phyloP scores from a whole-genome alignment of 1,284 basidiomycete species.

The Cronartium ribicola region DNA sequence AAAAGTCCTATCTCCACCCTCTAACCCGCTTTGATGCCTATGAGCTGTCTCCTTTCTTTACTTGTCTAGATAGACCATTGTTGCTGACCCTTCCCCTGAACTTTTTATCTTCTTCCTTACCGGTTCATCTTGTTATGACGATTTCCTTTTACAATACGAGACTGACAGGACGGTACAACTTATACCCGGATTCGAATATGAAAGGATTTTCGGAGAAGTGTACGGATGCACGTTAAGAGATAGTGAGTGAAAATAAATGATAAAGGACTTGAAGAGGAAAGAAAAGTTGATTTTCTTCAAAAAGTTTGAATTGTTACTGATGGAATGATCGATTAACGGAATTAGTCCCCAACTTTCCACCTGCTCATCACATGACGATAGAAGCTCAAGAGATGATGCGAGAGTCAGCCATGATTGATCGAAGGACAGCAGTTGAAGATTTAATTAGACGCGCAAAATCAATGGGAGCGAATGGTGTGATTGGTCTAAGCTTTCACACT shows the following conservation, averaged over 20 bases:
- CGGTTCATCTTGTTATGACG: not conserved
- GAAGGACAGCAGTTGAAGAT: not conserved
- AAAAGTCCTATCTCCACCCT: no score
- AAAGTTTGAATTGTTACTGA: no score
- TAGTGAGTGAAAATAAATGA: not conserved
- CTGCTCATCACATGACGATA: not conserved
- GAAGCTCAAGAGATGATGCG: constrained; percentile 7
- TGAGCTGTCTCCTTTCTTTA: no score
- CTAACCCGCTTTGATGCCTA: no score
- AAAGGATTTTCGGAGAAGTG: constrained; percentile 5
- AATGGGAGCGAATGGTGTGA: constrained; percentile 1
- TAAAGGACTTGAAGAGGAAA: no score
- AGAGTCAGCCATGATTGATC: not conserved
- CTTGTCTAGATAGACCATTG: no score
- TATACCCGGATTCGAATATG: not conserved
- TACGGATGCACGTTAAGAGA: not conserved
- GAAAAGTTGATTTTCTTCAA: no score
- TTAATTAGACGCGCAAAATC: not conserved
- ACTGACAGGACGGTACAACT: constrained; percentile 4
- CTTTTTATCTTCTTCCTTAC: no score
- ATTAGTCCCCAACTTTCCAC: constrained; percentile 1
- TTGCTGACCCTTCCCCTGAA: no score
- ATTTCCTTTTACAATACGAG: not conserved
- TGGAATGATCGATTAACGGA: no score
- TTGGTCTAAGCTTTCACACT: not conserved